phyloP scores from a whole-genome alignment of 306 rosid species.

The Cicer cuneatum region DNA sequence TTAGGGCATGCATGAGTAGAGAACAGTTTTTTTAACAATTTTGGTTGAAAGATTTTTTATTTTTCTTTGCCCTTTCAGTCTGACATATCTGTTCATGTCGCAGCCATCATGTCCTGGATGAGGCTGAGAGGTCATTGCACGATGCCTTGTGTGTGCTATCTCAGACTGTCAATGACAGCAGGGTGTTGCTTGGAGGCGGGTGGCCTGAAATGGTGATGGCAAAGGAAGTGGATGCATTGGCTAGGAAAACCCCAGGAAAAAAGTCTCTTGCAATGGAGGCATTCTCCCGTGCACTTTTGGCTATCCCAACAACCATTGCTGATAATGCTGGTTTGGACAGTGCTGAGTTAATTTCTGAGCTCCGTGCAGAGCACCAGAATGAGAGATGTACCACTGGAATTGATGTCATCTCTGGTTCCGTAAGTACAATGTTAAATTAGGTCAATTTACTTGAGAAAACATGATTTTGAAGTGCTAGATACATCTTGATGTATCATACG shows the following conservation, averaged over 20 bases:
- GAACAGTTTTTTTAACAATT: not conserved
- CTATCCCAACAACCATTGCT: constrained; percentile 92
- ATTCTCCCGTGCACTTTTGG: constrained; percentile 81
- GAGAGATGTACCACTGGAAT: constrained; percentile 85
- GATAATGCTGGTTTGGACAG: constrained; percentile 99
- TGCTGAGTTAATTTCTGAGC: constrained; percentile 92
- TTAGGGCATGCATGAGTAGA: constrained; percentile 1
- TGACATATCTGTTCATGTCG: no score
- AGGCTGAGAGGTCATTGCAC: constrained; percentile 95
- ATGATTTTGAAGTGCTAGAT: not conserved
- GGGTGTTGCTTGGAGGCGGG: constrained; percentile 96
- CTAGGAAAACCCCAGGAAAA: constrained; percentile 94
- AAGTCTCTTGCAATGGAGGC: constrained; percentile 96
- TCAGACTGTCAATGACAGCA: constrained; percentile 94
- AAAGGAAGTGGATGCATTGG: constrained; percentile 86
- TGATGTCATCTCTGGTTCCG: constrained; percentile 94
- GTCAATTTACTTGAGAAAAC: not conserved
- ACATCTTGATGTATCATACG: not conserved
- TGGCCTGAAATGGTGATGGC: constrained; percentile 99
- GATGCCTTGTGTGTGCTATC: constrained; percentile 98
- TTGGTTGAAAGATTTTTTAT: constrained; percentile 18
- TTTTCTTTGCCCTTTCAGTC: no score
- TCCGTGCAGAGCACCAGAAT: constrained; percentile 93
- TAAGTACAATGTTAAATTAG: constrained; percentile 51
- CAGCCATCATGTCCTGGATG: constrained; percentile 97